phyloP scores from a whole-genome alignment of 768 basidiomycete species.

The Lactarius psammicola region DNA sequence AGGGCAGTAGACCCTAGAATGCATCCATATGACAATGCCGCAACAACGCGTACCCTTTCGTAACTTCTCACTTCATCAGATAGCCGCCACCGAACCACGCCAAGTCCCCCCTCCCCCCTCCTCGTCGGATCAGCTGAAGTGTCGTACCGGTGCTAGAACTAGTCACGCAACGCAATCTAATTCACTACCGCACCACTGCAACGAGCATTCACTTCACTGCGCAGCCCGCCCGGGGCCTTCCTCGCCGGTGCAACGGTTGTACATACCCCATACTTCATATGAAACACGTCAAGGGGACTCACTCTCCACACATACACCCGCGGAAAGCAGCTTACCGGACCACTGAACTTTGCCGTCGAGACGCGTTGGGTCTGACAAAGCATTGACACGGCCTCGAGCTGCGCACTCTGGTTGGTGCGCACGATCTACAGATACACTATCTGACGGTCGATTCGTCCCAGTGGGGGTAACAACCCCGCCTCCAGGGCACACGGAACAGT shows the following conservation, averaged over 20 bases:
- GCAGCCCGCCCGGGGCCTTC: background rate
- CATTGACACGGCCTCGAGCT: background rate
- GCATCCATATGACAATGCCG: background rate
- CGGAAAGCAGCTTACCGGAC: background rate
- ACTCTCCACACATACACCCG: background rate
- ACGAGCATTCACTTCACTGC: too few relatives aligned
- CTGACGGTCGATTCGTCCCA: background rate
- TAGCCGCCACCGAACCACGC: background rate
- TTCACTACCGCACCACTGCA: background rate
- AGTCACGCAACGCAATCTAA: background rate
- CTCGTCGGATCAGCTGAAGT: background rate
- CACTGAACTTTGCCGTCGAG: background rate
- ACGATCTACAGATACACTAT: background rate
- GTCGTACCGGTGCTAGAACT: background rate
- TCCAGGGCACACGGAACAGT: conserved; percentile 5
- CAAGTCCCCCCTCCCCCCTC: background rate
- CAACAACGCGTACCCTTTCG: background rate
- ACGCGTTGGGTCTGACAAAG: background rate
- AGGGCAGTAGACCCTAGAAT: background rate
- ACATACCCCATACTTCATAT: background rate
- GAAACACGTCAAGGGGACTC: conserved; percentile 5
- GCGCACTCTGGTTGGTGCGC: too few relatives aligned
- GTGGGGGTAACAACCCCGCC: background rate
- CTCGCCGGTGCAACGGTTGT: background rate
- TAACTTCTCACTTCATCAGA: background rate